Conservation (phyloP, 495 filamentous ascomycete genomes). For the Corynascus novoguineensis region DNA sequence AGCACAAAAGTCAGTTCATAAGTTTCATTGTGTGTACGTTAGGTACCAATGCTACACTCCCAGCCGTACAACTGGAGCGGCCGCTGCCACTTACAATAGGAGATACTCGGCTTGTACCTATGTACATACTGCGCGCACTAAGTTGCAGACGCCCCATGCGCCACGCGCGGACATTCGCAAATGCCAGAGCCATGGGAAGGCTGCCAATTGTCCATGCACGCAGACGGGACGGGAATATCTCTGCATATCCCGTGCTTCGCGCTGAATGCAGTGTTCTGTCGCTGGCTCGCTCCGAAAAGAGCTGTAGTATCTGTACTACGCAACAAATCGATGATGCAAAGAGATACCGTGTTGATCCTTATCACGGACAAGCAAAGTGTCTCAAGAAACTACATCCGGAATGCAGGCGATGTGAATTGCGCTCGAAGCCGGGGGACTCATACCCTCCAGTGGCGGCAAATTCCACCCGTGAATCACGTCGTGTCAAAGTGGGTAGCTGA, state of each 20-base stretch:
- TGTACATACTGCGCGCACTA: no score
- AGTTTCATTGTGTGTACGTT: no score
- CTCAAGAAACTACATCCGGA: neutral
- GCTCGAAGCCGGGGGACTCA: neutral
- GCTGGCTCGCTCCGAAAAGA: neutral
- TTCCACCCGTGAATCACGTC: slow-evolving; percentile 22
- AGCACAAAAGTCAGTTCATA: no score
- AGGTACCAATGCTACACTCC: no score
- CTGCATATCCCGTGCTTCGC: neutral
- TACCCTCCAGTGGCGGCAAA: neutral
- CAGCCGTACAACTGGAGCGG: no score
- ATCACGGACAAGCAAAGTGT: neutral
- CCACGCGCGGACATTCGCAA: slow-evolving; percentile 7
- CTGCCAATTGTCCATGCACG: slow-evolving; percentile 1
- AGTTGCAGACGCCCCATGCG: slow-evolving; percentile 24
- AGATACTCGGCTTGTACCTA: no score
- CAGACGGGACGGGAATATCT: slow-evolving; percentile 1
- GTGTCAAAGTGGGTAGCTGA: slow-evolving; percentile 10
- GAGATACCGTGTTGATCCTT: neutral
- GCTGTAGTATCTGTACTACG: no score
- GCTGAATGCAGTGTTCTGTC: neutral
- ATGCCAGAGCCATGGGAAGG: slow-evolving; percentile 12
- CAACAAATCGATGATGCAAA: no score
- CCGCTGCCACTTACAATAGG: no score
- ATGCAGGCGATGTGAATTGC: no score